Conservation (phyloP, 2,329 filamentous ascomycete species). For the Lojkania enalia region DNA sequence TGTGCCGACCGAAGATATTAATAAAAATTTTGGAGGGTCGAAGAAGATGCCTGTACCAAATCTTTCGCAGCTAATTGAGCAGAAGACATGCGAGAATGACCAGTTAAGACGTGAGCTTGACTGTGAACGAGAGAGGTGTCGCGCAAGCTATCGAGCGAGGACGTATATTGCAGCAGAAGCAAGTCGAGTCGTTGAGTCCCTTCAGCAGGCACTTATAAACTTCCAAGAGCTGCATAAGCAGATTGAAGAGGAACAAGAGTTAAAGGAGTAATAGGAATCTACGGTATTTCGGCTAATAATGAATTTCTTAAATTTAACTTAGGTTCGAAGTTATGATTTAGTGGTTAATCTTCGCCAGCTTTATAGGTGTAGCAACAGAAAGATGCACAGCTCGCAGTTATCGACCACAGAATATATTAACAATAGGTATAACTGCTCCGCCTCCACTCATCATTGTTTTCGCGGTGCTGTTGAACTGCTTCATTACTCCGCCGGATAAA, state of each 20-base stretch:
- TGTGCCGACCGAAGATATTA: background rate
- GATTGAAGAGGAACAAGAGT: slow-evolving; percentile 9
- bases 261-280: slow-evolving; percentile 6
- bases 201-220: slow-evolving; percentile 10
- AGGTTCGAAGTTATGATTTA: background rate
- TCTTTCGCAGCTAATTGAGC: slow-evolving; percentile 6
- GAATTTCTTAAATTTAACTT: slow-evolving; percentile 1
- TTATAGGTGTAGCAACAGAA: background rate
- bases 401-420: slow-evolving; percentile 1
- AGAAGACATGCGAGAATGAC: slow-evolving; percentile 9
- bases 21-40: slow-evolving; percentile 2
- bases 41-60: slow-evolving; percentile 5
- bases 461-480: background rate
- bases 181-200: slow-evolving; percentile 6
- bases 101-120: slow-evolving; percentile 7
- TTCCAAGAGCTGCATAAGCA: slow-evolving; percentile 8
- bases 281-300: slow-evolving; percentile 7
- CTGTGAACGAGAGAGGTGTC: slow-evolving; percentile 3
- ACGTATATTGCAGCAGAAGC: slow-evolving; percentile 10
- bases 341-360: background rate
- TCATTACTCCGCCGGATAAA: slow-evolving; percentile 5
- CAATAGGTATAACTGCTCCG: background rate
- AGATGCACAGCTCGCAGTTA: background rate
- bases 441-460: background rate
- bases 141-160: slow-evolving; percentile 3